Conservation (phyloP, 129 eudicot species). For the Heracleum sosnowskyi region DNA sequence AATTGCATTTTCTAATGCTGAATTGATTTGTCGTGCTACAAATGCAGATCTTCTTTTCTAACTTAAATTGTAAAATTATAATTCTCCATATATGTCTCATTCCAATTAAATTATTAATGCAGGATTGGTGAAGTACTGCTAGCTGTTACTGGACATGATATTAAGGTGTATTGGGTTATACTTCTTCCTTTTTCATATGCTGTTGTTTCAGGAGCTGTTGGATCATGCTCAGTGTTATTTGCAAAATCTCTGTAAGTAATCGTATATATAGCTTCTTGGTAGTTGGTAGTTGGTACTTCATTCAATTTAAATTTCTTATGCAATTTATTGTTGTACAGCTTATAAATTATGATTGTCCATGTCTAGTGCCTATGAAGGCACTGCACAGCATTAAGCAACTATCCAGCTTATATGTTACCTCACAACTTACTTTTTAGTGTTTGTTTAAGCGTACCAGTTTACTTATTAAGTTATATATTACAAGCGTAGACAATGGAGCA, state of each 20-base stretch:
- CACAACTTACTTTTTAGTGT: neutral
- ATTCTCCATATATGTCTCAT: neutral
- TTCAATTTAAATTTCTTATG: neutral
- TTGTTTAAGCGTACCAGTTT: neutral
- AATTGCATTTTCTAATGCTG: neutral
- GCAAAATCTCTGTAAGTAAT: slow-evolving; percentile 92
- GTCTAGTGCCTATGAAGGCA: neutral
- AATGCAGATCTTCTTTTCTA: neutral
- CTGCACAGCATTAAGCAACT: neutral
- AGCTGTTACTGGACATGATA: slow-evolving; percentile 55
- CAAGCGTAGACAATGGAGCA: neutral
- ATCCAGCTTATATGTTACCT: neutral
- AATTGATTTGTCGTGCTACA: neutral
- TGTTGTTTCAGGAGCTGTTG: slow-evolving; percentile 94
- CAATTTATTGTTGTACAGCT: neutral
- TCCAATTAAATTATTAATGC: slow-evolving; percentile 20
- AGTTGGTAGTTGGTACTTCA: no score
- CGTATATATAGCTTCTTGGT: neutral
- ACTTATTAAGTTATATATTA: neutral
- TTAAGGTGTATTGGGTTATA: slow-evolving; percentile 71
- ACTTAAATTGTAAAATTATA: neutral
- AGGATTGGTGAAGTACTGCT: slow-evolving; percentile 83
- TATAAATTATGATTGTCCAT: neutral
- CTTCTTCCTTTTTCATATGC: slow-evolving; percentile 93
- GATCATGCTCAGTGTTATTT: slow-evolving; percentile 95